phyloP scores from a whole-genome alignment of 148 eudicot genomes.

The Spergularia marina region DNA sequence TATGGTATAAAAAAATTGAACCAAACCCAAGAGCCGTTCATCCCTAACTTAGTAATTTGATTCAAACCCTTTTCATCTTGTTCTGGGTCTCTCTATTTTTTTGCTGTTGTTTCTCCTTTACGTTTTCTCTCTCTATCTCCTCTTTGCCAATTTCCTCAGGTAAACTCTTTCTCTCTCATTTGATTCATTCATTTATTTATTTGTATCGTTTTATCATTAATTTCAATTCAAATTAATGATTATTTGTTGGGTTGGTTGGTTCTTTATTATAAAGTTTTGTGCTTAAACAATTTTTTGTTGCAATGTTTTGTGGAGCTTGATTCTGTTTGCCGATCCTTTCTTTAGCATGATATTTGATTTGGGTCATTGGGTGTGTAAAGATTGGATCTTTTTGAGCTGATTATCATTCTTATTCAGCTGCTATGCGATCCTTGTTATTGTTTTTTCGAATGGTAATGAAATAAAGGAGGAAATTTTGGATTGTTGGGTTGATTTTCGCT shows the following conservation, averaged over 20 bases:
- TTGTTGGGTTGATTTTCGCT: background rate
- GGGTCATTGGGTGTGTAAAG: constrained; percentile 7
- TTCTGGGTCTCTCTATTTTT: background rate
- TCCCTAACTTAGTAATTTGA: background rate
- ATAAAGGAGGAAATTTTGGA: background rate
- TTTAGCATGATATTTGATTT: constrained; percentile 11
- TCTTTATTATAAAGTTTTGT: background rate
- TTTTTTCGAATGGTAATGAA: background rate
- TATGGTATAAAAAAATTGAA: background rate
- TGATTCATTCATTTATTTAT: background rate
- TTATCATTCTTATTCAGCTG: background rate
- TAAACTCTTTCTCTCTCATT: constrained; percentile 4
- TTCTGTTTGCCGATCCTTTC: background rate
- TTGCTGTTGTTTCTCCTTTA: background rate
- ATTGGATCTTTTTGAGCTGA: constrained; percentile 19
- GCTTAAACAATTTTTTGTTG: constrained; percentile 7
- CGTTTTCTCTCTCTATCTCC: background rate
- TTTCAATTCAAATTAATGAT: constrained; percentile 2
- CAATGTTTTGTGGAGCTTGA: background rate
- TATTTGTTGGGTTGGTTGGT: background rate
- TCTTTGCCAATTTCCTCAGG: constrained; percentile 24
- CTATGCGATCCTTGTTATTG: background rate
- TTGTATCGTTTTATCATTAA: background rate
- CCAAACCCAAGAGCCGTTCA: constrained; percentile 14
- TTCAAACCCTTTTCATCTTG: background rate